Evolutionary conservation across 2,329 filamentous ascomycete genomes (phyloP).

Genomic region (Chaetothyriales sp.): DNA sequence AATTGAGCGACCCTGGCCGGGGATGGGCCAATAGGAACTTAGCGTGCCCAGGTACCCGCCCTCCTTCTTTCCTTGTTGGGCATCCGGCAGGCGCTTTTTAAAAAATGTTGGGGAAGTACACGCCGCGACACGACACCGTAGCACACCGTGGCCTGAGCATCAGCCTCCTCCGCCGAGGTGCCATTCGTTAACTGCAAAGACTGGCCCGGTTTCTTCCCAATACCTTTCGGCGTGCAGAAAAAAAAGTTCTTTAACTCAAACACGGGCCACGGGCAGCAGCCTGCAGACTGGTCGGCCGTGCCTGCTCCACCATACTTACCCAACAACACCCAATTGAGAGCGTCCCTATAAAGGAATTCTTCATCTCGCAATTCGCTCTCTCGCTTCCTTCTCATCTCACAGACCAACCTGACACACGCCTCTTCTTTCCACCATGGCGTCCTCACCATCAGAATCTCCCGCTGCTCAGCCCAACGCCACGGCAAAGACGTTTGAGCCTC

Average conservation of each 20-base stretch:
- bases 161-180: background rate
- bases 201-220: background rate
- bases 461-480: constrained; percentile 32
- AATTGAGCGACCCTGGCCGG: background rate
- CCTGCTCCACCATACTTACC: background rate
- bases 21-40: background rate
- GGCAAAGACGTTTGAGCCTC: constrained; percentile 39
- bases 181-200: background rate
- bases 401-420: background rate
- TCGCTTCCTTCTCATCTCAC: background rate
- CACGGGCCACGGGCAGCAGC: background rate
- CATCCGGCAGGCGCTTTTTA: background rate
- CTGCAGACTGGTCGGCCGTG: background rate
- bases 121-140: background rate
- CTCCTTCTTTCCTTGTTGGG: background rate
- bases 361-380: background rate
- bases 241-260: background rate
- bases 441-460: constrained; percentile 36
- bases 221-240: background rate
- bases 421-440: constrained; percentile 32
- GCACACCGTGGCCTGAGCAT: background rate
- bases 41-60: background rate
- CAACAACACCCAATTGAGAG: background rate
- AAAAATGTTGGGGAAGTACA: background rate
- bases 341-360: background rate